Base-by-base conservation (phyloP, 495 filamentous ascomycete species). In the Acidiella bohemica region DNA sequence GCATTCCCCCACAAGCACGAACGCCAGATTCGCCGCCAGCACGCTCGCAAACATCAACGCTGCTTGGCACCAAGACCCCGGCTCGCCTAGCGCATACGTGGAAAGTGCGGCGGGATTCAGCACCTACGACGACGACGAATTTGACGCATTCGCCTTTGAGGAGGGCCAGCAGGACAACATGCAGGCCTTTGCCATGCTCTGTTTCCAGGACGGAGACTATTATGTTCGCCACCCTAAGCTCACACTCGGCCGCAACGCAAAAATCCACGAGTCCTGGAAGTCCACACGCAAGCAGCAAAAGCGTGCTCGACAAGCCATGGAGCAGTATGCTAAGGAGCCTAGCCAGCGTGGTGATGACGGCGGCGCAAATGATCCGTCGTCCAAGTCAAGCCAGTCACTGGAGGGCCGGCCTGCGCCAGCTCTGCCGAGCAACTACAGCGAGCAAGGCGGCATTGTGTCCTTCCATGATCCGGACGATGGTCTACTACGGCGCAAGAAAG, bases 201-300 rank as follows among this genome's bases (percentile, higher is more conserved):
- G 73, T 47, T 81, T 84, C 54, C 64, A 70, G 25, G 79, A 84
- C 59, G 77, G 77, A 11, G 68, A 76, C 51, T 84, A 78, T 53
- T 81, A 80, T 53, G 74, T 80, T 65, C 80, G 72, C 36, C 80
- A 77, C 8, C 73, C 75, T 48, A 67, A 66, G 1, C 68, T 82
- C 19, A 68, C 72, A 14, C 61, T 84, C 17, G 79, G 79, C 32
- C 74, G 79, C 46, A 75, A 82, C 59, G 59, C 75, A 34, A 27
- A 39, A 11, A 24, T 23, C 41, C 39, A 6, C 39, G 20, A 39
- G 7, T 10, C 7, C 8, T 32, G 21, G n/a, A 42, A 4, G 5
- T n/a, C 4, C 10, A 12, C 35, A 28, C 24, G 21, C 16, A 25
- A 36, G 35, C 44, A 23, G 28, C 11, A 24, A n/a, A 26, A 4